Evolutionary conservation across 2,329 filamentous ascomycete genomes (phyloP).

Genomic region (Fusarium robinianum): DNA sequence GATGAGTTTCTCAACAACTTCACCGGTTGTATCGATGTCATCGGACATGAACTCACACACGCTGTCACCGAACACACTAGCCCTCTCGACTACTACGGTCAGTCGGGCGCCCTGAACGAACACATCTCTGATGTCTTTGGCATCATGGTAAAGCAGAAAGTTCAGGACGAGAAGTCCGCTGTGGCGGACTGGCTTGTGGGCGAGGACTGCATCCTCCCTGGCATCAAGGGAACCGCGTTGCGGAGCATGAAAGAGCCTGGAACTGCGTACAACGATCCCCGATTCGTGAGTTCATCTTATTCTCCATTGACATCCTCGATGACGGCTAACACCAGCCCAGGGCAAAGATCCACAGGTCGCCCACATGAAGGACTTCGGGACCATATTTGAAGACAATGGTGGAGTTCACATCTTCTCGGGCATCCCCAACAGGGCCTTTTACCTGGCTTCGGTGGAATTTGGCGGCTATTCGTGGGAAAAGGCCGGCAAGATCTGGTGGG

Average conservation of each 20-base stretch:
- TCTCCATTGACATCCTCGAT: not conserved
- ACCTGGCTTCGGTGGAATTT: slow-evolving; percentile 51
- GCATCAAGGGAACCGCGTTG: slow-evolving; percentile 55
- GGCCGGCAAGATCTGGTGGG: slow-evolving; percentile 59
- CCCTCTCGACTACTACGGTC: slow-evolving; percentile 54
- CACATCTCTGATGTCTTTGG: slow-evolving; percentile 61
- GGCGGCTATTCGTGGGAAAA: slow-evolving; percentile 60
- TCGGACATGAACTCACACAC: slow-evolving; percentile 62
- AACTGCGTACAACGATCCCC: slow-evolving; percentile 56
- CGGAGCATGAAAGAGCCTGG: slow-evolving; percentile 60
- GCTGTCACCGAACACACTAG: slow-evolving; percentile 57
- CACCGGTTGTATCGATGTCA: slow-evolving; percentile 57
- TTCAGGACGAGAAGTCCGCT: slow-evolving; percentile 49
- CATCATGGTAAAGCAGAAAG: slow-evolving; percentile 60
- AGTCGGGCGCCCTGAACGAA: slow-evolving; percentile 61
- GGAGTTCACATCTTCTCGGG: slow-evolving; percentile 61
- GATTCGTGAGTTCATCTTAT: slow-evolving; percentile 53
- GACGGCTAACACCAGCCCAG: slow-evolving; percentile 30
- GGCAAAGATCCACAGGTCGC: slow-evolving; percentile 58
- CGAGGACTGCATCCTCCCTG: slow-evolving; percentile 56
- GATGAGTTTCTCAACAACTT: slow-evolving; percentile 57
- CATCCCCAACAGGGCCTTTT: slow-evolving; percentile 63
- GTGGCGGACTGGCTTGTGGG: slow-evolving; percentile 60
- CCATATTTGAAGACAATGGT: slow-evolving; percentile 51
- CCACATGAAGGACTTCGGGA: slow-evolving; percentile 51